Evolutionary conservation across 371 early-diverging fungal species (phyloP), one percentile per base, ranked within the genome.

Genomic region (Choanephora cucurbitarum): DNA sequence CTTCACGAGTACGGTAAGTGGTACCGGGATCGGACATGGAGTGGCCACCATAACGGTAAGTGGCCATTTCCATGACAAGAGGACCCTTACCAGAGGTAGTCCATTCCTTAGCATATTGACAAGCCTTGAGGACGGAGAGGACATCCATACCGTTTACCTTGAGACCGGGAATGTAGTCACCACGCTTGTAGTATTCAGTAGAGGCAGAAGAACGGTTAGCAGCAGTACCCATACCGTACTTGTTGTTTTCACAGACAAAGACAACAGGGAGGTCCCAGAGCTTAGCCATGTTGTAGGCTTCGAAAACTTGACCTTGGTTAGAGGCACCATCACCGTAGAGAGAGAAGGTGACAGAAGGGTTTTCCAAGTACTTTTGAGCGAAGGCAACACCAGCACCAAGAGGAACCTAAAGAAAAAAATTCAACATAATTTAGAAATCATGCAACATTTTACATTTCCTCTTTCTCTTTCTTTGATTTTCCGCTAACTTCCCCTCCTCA

Each of bases 231-330:
- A 99, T 99, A 60, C 98, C 99, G 81, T 98, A 99, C 75, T 86
- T 85, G 91, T 99, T 99, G 89, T 99, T 99, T 76, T 99, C 99
- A 78, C 98, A 97, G 21, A 96, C 93, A 80, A 98, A 99, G 57
- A 96, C 89, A 50, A 88, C 84, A 31, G 99, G 99, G 50, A 99
- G 87, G 52, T 94, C 90, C 98, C 98, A 99, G 40, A 99, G 86
- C 83, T 93, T 93, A 66, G 99, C 97, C 97, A 99, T 98, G 86
- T 99, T 99, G 82, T 88, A 96, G 43, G 98, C 91, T 82, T 99
- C 99, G 72, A 97, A 98, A 31, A 99, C 95, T 79, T 99, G 99
- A 52, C 99, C 99, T 81, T 99, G 99, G 87, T 99, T 99, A 48
- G 99, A 87, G 5, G 99, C 99, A 70, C 99, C 99, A 80, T 99